Evolutionary conservation across 2,329 filamentous ascomycete species (phyloP), one percentile per base, ranked within the genome.

Genomic region (Claviceps quebecensis): DNA sequence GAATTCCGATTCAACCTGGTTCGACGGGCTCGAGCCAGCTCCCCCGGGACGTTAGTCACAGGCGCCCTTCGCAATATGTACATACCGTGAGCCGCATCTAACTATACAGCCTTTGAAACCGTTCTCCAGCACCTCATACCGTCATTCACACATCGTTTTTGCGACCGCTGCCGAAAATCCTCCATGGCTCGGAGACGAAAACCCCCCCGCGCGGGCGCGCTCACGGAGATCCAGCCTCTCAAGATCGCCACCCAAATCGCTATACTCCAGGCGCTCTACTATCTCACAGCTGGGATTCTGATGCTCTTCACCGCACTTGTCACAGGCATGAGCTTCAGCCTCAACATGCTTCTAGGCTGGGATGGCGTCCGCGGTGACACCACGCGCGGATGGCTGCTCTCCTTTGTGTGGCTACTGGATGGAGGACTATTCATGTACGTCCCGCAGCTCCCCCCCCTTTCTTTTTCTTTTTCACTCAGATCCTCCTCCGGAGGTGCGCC

Each of bases 211-310:
- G 68, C 78, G 46, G 78, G 79, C 65, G 78, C 78, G 57, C 72
- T 80, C 41, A 68, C 75, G 50, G 78, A 82, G 58, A 73, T 82
- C n/a, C 77, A 75, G 11, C 79, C 79, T 9, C 69, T 80, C 55
- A 75, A 73, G 56, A 78, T 82, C 62, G 72, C 79, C 47, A 65
- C 69, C 54, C 79, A 83, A 65, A 81, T 83, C 60, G 70, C 73
- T 43, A 68, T 70, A 13, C 65, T 83, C 14, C 80, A 83, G 59
- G 68, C 66, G 17, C 65, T 79, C 49, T 81, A 77, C 67, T 81
- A 81, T 62, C 63, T 65, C 52, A 67, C 67, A 17, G 72, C 75
- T 7, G 61, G 75, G 36, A 64, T 77, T 11, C 67, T 81, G 43
- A 72, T 78, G 62, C 67, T 80, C 52, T 82, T 83, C 65, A 77